phyloP scores from a whole-genome alignment of 1,139 yeast genomes.

The Zygotorulaspora mrakii region DNA sequence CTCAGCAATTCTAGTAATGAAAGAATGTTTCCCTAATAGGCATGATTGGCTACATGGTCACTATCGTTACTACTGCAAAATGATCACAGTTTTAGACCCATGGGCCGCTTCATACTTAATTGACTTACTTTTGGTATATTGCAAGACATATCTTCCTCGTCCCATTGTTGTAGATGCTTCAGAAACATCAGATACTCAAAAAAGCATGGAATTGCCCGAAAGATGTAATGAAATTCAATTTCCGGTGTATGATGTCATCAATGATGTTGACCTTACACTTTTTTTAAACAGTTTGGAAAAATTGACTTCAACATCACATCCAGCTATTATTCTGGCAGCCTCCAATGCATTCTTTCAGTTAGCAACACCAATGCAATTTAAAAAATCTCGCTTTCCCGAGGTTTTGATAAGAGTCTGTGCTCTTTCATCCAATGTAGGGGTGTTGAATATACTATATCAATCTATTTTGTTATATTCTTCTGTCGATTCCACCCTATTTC shows the following conservation, averaged over 20 bases:
- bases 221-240: conserved; percentile 39
- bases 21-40: conserved; percentile 50
- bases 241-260: conserved; percentile 42
- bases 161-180: conserved; percentile 43
- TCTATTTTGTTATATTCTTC: conserved; percentile 43
- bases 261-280: conserved; percentile 55
- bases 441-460: conserved; percentile 43
- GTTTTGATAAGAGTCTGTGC: conserved; percentile 46
- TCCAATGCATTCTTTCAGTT: conserved; percentile 53
- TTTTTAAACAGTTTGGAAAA: conserved; percentile 48
- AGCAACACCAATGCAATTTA: conserved; percentile 50
- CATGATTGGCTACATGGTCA: conserved; percentile 70
- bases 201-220: conserved; percentile 43
- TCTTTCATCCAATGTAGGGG: conserved; percentile 37
- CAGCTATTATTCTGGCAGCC: conserved; percentile 61
- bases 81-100: conserved; percentile 59
- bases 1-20: conserved; percentile 59
- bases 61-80: conserved; percentile 57
- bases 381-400: conserved; percentile 47
- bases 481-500: conserved; percentile 46
- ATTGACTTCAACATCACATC: conserved; percentile 50
- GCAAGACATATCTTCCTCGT: conserved; percentile 54
- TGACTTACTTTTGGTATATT: conserved; percentile 64
- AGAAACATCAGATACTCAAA: conserved; percentile 25
- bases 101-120: conserved; percentile 67